These are phyloP conservation scores for Solanum appendiculatum DNA, from an alignment of 257 asterid genomes.

Conservation along the genomic window DNA sequence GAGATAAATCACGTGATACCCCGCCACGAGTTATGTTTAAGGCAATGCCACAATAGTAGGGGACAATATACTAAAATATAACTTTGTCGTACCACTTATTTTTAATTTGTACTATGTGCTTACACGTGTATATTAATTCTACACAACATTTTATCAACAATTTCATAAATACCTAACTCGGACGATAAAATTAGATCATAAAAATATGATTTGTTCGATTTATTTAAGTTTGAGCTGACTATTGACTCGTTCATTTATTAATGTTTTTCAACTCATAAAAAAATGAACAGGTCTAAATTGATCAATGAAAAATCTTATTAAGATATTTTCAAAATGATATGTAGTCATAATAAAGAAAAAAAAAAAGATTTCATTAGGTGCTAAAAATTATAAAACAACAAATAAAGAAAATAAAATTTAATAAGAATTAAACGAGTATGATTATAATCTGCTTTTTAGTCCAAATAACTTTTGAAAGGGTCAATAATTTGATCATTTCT, in stretches of 20 bases:
- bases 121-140: neutral
- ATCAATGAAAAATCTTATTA: neutral
- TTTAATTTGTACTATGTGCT: neutral
- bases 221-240: neutral
- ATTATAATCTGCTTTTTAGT: neutral
- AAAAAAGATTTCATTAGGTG: neutral
- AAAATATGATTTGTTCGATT: neutral
- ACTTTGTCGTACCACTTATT: constrained; percentile 2
- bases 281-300: neutral
- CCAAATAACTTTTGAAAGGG: neutral
- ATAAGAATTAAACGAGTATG: neutral
- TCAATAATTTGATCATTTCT: neutral
- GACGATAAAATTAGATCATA: neutral
- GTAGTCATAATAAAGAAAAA: neutral
- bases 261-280: no score
- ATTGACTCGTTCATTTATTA: no score
- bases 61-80: neutral
- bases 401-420: neutral
- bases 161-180: neutral
- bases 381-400: neutral
- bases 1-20: constrained; percentile 11
- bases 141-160: neutral
- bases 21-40: constrained; percentile 6
- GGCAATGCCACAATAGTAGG: neutral
- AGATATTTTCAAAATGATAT: neutral